Evolutionary conservation across 164 flowering plant genomes (phyloP).

Genomic region (Annona squamosa): DNA sequence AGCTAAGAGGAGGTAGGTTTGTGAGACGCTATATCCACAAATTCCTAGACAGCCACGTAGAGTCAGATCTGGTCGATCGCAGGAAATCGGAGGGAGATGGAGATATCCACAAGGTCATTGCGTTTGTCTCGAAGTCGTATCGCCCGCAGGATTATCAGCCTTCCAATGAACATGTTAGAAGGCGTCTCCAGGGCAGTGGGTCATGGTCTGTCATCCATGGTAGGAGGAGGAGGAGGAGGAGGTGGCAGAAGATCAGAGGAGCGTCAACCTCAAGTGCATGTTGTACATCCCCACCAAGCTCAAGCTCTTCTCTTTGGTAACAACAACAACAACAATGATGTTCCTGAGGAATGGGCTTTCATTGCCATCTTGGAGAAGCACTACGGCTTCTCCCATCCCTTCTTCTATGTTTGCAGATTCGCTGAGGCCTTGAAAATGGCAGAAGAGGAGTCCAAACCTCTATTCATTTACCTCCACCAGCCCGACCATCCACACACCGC

Average conservation of each 20-base stretch:
- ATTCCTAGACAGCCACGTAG: too few species aligned
- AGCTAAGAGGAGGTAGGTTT: too few species aligned
- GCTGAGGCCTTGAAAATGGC: slow-evolving; percentile 50
- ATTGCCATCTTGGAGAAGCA: slow-evolving; percentile 43
- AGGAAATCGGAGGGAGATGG: neutral
- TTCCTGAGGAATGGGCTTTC: slow-evolving; percentile 47
- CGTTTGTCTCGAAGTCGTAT: slow-evolving; percentile 4
- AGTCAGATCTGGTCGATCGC: neutral
- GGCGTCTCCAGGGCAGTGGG: slow-evolving; percentile 51
- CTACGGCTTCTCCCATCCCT: slow-evolving; percentile 51
- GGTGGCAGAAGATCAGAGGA: neutral
- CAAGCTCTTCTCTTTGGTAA: slow-evolving; percentile 14
- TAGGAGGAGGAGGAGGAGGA: slow-evolving; percentile 22
- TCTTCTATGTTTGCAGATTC: slow-evolving; percentile 53
- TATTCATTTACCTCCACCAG: slow-evolving; percentile 68
- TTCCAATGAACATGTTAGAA: slow-evolving; percentile 47
- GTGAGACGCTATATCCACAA: too few species aligned
- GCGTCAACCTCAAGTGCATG: slow-evolving; percentile 1
- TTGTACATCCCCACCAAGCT: neutral
- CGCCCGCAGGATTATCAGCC: slow-evolving; percentile 48
- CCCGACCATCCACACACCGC: slow-evolving; percentile 58
- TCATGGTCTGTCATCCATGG: slow-evolving; percentile 26
- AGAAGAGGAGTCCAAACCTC: slow-evolving; percentile 45
- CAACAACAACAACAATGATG: neutral
- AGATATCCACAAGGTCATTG: slow-evolving; percentile 2